These are phyloP conservation scores for Pseudogymnoascus sp. DNA, from an alignment of 2,329 filamentous ascomycete genomes.

Conservation along the genomic window DNA sequence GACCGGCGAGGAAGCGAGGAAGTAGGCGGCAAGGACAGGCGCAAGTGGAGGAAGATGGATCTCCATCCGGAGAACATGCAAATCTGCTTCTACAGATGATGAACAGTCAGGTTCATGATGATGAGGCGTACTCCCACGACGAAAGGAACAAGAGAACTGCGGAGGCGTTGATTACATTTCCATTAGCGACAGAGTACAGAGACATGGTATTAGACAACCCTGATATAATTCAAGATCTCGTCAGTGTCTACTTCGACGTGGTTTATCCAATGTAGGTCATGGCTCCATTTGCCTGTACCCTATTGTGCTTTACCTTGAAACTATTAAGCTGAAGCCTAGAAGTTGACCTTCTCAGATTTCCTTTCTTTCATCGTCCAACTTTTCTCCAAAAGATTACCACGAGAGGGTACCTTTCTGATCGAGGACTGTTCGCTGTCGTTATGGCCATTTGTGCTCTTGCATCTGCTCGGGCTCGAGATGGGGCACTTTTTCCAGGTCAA, in stretches of 20 bases:
- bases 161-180: neutral
- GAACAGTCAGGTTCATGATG: neutral
- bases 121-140: neutral
- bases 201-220: conserved; percentile 24
- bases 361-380: conserved; percentile 41
- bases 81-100: neutral
- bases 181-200: conserved; percentile 9
- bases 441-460: conserved; percentile 45
- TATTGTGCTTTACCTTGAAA: neutral
- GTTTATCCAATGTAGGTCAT: conserved; percentile 40
- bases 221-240: conserved; percentile 33
- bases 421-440: conserved; percentile 38
- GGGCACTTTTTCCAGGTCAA: conserved; percentile 33
- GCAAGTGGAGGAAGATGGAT: neutral
- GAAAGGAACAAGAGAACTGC: neutral
- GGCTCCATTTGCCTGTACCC: neutral
- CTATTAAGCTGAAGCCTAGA: neutral
- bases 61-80: neutral
- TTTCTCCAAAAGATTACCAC: conserved; percentile 33
- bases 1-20: conserved; percentile 34
- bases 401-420: conserved; percentile 33
- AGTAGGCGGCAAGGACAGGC: conserved; percentile 12
- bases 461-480: conserved; percentile 41
- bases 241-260: conserved; percentile 43
- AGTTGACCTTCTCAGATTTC: conserved; percentile 30